Evolutionary conservation across 148 eudicot species (phyloP), one percentile per base, ranked within the genome.

Genomic region (Spergularia bocconei): DNA sequence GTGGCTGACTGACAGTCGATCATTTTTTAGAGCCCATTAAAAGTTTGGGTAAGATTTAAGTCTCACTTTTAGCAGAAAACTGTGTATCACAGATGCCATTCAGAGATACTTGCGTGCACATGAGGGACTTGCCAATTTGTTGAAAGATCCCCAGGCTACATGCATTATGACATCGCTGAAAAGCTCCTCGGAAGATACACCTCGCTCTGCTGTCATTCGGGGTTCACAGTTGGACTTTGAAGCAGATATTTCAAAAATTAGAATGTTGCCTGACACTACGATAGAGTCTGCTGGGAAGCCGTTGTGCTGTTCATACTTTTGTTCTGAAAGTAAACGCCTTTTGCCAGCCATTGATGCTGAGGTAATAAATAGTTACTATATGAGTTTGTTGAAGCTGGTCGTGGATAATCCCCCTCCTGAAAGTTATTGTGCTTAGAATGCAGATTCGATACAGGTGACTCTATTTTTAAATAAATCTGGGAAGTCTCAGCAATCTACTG

Each of bases 391-490:
- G 48, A 4, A 13, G 44, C 71, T 75, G 56, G 17, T 54, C 19
- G 15, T 58, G 73, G 38, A 55, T 10, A 65, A 68, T 69, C 53
- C 68, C 44, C 70, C 67, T 69, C 61, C 73, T 84, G 54, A 84
- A 50, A 60, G 55, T 73, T 79, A 73, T 10, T 83, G 57, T 87
- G 72, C 81, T 76, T 86, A 95, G 99, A 83, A 84, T 92, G 97
- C 96, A 90, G 97, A 91, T 85, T 85, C 78, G 80, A 88, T 95
- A 73, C 87, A 85, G 79, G 92, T 89, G 72, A 86, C 80, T 79
- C 73, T 86, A 77, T 74, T 90, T 73, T 74, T 79, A 38, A 86
- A 88, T 76, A 89, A 85, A 77, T 86, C 96, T 25, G 85, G 50
- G n/a, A 85, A 72, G 60, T 75, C 88, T 71, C 53, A 77, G 17